Conservation (phyloP, 495 filamentous ascomycete species). For the Penicillium ochrochloron region DNA sequence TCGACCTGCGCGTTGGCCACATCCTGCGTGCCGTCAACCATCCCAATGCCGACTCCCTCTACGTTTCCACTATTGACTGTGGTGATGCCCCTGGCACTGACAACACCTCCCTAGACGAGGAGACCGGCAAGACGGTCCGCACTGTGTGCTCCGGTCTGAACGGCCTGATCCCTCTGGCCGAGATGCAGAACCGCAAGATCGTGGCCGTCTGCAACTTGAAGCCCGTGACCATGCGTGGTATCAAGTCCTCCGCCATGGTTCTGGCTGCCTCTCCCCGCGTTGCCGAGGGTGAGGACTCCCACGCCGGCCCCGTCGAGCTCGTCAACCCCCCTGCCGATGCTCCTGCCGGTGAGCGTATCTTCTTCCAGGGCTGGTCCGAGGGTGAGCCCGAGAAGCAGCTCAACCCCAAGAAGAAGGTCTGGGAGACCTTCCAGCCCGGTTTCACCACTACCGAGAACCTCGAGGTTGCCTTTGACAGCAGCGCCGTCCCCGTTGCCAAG, state of each 20-base stretch:
- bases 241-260: conserved; percentile 96
- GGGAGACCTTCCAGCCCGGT: conserved; percentile 93
- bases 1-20: conserved; percentile 95
- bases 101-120: conserved; percentile 74
- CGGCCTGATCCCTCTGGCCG: conserved; percentile 86
- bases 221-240: conserved; percentile 97
- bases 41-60: conserved; percentile 95
- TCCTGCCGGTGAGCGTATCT: conserved; percentile 81
- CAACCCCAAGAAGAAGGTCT: conserved; percentile 99
- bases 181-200: conserved; percentile 96
- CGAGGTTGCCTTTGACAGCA: conserved; percentile 79
- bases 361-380: conserved; percentile 86
- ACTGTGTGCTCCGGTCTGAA: conserved; percentile 97
- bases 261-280: conserved; percentile 86
- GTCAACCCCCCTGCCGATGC: conserved; percentile 83
- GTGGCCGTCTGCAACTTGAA: conserved; percentile 96
- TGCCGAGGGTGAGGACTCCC: conserved; percentile 76
- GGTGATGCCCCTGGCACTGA: conserved; percentile 86
- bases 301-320: conserved; percentile 90
- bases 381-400: conserved; percentile 89
- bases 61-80: conserved; percentile 94
- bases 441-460: conserved; percentile 82
- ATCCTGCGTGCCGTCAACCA: conserved; percentile 94
- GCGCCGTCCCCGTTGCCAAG: conserved; percentile 61
- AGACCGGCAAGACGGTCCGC: conserved; percentile 84